These are phyloP conservation scores for Solanum rostratum DNA, from an alignment of 257 asterid species.

Conservation along the genomic window DNA sequence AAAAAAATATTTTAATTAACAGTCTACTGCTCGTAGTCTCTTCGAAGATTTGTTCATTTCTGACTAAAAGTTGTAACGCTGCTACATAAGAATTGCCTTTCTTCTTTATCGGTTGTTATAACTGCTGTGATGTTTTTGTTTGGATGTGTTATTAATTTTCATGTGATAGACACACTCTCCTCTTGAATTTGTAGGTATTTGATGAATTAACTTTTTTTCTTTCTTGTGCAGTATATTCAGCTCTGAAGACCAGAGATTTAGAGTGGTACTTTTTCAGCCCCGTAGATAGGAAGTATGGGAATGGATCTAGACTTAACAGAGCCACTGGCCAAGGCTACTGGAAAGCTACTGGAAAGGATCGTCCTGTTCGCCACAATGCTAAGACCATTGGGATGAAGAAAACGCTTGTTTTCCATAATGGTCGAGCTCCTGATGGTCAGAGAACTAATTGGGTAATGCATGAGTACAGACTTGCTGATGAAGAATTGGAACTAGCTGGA, in stretches of 20 bases:
- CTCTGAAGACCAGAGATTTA: constrained; percentile 66
- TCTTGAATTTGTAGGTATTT: not conserved
- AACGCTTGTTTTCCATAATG: constrained; percentile 80
- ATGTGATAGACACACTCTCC: not conserved
- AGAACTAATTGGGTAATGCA: constrained; percentile 98
- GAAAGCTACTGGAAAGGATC: constrained; percentile 96
- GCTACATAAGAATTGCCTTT: not conserved
- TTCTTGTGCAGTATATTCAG: constrained; percentile 39
- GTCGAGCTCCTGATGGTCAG: constrained; percentile 95
- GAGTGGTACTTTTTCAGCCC: constrained; percentile 98
- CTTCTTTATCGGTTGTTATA: not conserved
- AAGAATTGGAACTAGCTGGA: constrained; percentile 63
- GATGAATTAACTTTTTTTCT: not conserved
- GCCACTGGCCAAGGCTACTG: constrained; percentile 93
- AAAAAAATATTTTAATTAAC: not conserved
- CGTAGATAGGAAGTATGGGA: constrained; percentile 79
- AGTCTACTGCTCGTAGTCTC: not conserved
- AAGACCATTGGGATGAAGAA: constrained; percentile 82
- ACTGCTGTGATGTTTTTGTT: not conserved
- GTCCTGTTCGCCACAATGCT: constrained; percentile 57
- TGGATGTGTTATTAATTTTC: not conserved
- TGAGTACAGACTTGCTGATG: constrained; percentile 77
- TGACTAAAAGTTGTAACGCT: not conserved
- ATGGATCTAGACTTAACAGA: constrained; percentile 86
- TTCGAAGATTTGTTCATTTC: not conserved